A percentile compares a stretch with the other conserved stretches of the same genome.
Evolutionary conservation across 305 asterid genomes (phyloP).

Genomic region (Solanum aculeatissimum): DNA sequence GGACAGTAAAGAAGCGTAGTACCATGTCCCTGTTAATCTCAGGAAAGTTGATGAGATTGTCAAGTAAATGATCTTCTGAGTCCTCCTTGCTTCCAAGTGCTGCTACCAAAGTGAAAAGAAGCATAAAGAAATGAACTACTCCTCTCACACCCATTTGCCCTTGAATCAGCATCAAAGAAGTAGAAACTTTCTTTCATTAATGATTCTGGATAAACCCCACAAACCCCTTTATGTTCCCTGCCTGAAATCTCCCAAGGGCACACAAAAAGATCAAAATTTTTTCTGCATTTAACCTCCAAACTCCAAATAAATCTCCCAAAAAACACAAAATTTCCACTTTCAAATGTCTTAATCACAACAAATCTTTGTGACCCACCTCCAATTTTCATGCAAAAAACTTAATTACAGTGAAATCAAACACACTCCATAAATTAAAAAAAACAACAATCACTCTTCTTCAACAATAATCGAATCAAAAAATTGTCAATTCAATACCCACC

Average conservation of each 20-base stretch:
- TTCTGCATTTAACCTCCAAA: background rate
- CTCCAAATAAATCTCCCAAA: constrained; percentile 1
- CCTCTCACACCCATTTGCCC: constrained; percentile 29
- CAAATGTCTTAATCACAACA: constrained; percentile 7
- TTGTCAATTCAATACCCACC: background rate
- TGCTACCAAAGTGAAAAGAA: constrained; percentile 30
- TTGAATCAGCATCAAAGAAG: constrained; percentile 26
- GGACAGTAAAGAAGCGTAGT: constrained; percentile 5
- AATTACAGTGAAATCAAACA: constrained; percentile 6
- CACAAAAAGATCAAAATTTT: background rate
- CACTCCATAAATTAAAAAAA: background rate
- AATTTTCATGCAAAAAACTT: constrained; percentile 10
- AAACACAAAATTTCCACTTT: constrained; percentile 7
- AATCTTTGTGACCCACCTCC: constrained; percentile 9
- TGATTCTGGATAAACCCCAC: constrained; percentile 19
- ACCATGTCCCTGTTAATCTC: constrained; percentile 52
- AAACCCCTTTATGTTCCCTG: background rate
- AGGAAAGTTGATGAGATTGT: constrained; percentile 30
- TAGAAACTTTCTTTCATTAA: constrained; percentile 11
- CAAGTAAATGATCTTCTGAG: constrained; percentile 28
- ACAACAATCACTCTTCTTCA: background rate
- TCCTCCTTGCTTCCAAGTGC: constrained; percentile 29
- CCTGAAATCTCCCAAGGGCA: constrained; percentile 18
- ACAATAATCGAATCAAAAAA: background rate
- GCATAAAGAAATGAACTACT: constrained; percentile 21